These are phyloP conservation scores for Narthecium ossifragum DNA, from an alignment of 106 monocot genomes.

Conservation along the genomic window DNA sequence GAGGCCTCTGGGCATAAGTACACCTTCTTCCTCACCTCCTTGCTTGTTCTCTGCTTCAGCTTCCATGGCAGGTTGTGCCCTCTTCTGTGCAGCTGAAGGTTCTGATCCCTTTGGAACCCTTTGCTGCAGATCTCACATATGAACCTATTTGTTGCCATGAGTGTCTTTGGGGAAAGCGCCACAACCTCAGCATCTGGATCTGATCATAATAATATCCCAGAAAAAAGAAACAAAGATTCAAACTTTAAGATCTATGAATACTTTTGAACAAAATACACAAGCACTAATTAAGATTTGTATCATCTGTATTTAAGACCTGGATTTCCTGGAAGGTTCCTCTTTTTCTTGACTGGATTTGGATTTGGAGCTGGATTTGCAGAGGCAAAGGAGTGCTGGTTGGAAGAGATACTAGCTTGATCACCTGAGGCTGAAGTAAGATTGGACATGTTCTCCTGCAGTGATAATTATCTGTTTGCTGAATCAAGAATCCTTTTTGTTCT, in stretches of 20 bases:
- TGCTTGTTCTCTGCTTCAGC: conserved; percentile 37
- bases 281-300: neutral
- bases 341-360: conserved; percentile 23
- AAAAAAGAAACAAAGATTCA: neutral
- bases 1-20: conserved; percentile 49
- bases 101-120: conserved; percentile 50
- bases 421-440: conserved; percentile 20
- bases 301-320: conserved; percentile 30
- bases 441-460: conserved; percentile 19
- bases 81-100: conserved; percentile 53
- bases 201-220: neutral
- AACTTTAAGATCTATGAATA: neutral
- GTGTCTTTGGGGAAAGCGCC: conserved; percentile 44
- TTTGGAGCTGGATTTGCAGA: conserved; percentile 10
- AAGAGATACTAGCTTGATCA: conserved; percentile 12
- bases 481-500: neutral
- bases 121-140: conserved; percentile 58
- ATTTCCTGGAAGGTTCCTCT: conserved; percentile 59
- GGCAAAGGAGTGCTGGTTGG: conserved; percentile 14
- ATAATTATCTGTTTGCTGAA: conserved; percentile 4
- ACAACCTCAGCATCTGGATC: conserved; percentile 55
- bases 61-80: conserved; percentile 66
- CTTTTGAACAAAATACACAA: neutral
- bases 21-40: conserved; percentile 57
- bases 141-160: conserved; percentile 56